Conservation (phyloP, 225 moss, liverwort and hornwort species). For the Physcomitrium patens region DNA sequence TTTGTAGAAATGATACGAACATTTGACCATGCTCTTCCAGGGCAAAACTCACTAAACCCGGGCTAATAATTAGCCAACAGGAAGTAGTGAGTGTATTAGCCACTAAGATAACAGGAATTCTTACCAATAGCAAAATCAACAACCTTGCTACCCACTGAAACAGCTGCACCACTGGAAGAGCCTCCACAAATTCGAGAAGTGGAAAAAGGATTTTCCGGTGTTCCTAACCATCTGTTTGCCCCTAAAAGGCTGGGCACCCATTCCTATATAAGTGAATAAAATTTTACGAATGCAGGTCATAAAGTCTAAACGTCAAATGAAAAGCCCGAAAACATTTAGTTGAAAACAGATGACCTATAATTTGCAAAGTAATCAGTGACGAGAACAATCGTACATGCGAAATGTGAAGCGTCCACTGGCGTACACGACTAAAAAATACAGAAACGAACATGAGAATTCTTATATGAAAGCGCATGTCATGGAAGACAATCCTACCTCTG, state of each 20-base stretch:
- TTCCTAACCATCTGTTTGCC: slow-evolving; percentile 45
- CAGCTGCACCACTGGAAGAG: slow-evolving; percentile 48
- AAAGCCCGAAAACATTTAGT: neutral
- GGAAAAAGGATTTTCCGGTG: slow-evolving; percentile 40
- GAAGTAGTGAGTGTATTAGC: neutral
- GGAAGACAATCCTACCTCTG: slow-evolving; percentile 29
- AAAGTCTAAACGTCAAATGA: neutral
- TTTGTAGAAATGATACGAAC: neutral
- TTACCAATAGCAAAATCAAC: slow-evolving; percentile 44
- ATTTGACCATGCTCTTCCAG: neutral
- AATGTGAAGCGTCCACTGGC: neutral
- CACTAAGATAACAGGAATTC: neutral
- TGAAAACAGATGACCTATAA: neutral
- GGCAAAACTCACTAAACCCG: slow-evolving; percentile 2
- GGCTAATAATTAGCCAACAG: neutral
- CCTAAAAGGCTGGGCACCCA: slow-evolving; percentile 39
- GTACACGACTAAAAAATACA: neutral
- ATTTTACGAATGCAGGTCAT: neutral
- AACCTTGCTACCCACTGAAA: slow-evolving; percentile 37
- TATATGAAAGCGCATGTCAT: slow-evolving; percentile 31
- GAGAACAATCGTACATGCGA: slow-evolving; percentile 24
- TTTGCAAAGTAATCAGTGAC: slow-evolving; percentile 11
- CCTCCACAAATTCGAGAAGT: slow-evolving; percentile 46
- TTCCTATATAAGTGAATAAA: slow-evolving; percentile 19
- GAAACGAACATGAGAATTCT: slow-evolving; percentile 27